phyloP scores from a whole-genome alignment of 495 filamentous ascomycete species.

The Letharia columbiana region DNA sequence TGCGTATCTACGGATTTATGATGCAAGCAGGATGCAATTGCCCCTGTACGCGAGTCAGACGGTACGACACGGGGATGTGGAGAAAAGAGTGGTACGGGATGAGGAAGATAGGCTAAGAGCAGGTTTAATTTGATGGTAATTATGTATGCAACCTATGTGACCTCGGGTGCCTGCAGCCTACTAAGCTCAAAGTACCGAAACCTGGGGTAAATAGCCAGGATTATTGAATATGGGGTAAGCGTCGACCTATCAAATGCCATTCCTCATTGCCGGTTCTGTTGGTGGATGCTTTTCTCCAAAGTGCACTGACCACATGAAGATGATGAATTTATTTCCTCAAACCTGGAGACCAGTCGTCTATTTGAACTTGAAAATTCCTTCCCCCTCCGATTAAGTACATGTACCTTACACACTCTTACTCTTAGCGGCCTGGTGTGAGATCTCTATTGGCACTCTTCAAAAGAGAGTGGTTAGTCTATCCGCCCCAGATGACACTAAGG shows the following conservation, averaged over 20 bases:
- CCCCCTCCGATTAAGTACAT: too few relatives aligned
- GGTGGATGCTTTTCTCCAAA: not conserved
- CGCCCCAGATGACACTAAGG: not conserved
- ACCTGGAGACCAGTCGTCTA: not conserved
- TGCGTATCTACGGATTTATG: not conserved
- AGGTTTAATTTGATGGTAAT: not conserved
- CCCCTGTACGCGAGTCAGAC: not conserved
- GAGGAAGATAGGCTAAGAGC: not conserved
- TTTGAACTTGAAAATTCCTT: not conserved
- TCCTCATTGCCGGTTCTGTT: not conserved
- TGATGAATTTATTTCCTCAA: too few relatives aligned
- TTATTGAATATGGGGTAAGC: constrained; percentile 1
- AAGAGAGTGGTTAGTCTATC: not conserved
- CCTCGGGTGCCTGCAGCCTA: constrained; percentile 7
- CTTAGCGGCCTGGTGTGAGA: not conserved
- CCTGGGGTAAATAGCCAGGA: constrained; percentile 6
- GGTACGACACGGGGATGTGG: not conserved
- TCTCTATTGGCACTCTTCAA: constrained; percentile 5
- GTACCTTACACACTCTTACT: too few relatives aligned
- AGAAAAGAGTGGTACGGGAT: not conserved
- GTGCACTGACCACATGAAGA: not conserved
- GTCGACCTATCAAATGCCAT: constrained; percentile 4
- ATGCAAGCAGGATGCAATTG: not conserved
- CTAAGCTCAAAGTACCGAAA: constrained; percentile 12
- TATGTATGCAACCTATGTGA: not conserved